A percentile compares a stretch with the other conserved stretches of the same genome.
phyloP scores from a whole-genome alignment of 441 rosid species.

The Pelargonium fulgidum region DNA sequence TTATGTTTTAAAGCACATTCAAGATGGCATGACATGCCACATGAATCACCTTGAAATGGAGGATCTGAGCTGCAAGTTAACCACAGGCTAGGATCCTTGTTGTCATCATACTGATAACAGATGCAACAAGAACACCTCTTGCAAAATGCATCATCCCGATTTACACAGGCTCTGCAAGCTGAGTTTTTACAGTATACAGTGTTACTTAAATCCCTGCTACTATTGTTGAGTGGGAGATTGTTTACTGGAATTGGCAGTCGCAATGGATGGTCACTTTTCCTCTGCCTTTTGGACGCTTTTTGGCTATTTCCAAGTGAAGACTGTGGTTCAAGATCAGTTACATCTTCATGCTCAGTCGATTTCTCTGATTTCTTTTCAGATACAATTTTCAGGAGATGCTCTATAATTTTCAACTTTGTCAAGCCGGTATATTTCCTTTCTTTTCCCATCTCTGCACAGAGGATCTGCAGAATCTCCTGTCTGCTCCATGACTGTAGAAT shows the following conservation, averaged over 20 bases:
- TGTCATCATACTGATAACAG: constrained; percentile 76
- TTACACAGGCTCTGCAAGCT: constrained; percentile 74
- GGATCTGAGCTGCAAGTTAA: constrained; percentile 66
- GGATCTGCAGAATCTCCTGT: constrained; percentile 90
- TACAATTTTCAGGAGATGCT: constrained; percentile 72
- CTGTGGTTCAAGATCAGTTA: constrained; percentile 34
- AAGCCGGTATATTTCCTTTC: constrained; percentile 96
- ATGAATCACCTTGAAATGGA: constrained; percentile 55
- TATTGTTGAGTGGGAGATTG: constrained; percentile 29
- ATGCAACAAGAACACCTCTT: constrained; percentile 91
- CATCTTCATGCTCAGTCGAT: constrained; percentile 31
- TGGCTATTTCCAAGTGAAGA: constrained; percentile 35
- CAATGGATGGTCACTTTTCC: constrained; percentile 70
- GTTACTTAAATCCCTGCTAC: constrained; percentile 27
- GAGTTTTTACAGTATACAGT: constrained; percentile 65
- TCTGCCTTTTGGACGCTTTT: constrained; percentile 57
- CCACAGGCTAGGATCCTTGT: constrained; percentile 97
- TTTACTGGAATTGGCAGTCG: constrained; percentile 45
- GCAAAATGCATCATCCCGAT: constrained; percentile 59
- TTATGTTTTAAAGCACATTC: constrained; percentile 77
- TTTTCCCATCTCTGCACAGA: constrained; percentile 93
- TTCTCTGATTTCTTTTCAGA: constrained; percentile 59
- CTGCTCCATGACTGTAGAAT: constrained; percentile 87
- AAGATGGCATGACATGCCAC: constrained; percentile 89
- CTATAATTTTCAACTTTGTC: constrained; percentile 87